These are phyloP conservation scores for Metschnikowia gelsemii DNA, from an alignment of 805 yeast genomes.

Conservation along the genomic window DNA sequence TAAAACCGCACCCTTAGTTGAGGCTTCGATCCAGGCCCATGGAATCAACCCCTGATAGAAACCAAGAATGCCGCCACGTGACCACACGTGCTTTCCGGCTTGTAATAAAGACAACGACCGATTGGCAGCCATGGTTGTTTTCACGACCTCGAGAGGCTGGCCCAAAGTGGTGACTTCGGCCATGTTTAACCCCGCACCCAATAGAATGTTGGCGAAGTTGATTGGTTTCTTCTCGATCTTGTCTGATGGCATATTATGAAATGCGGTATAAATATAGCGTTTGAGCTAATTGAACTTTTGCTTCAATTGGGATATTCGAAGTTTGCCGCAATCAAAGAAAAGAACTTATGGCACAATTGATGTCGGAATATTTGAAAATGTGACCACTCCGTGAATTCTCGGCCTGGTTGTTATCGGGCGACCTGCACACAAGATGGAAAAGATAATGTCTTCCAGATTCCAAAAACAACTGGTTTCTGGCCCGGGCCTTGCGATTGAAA, in stretches of 20 bases:
- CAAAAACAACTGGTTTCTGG: no score
- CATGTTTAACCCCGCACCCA: constrained; percentile 91
- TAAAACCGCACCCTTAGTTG: constrained; percentile 97
- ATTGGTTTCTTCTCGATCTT: constrained; percentile 75
- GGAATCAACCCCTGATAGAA: constrained; percentile 98
- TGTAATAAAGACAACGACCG: constrained; percentile 65
- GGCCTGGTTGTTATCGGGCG: constrained; percentile 4
- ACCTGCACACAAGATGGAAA: background rate
- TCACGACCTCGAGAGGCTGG: constrained; percentile 93
- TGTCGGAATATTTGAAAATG: background rate
- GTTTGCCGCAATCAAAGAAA: no score
- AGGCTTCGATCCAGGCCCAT: constrained; percentile 99
- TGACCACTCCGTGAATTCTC: background rate
- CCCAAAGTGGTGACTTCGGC: constrained; percentile 86
- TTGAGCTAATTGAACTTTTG: no score
- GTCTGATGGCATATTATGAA: background rate
- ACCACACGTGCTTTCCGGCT: constrained; percentile 77
- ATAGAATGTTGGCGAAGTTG: constrained; percentile 80
- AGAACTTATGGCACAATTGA: no score
- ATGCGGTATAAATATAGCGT: background rate
- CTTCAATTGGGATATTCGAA: no score
- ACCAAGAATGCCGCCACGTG: constrained; percentile 89
- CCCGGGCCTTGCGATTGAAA: no score
- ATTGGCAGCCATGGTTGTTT: constrained; percentile 98
- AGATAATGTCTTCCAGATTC: background rate